Percentiles rank a stretch among this genome's conserved stretches.
Conservation (phyloP, 768 basidiomycete species). For the Xerocomellus amylosporus region DNA sequence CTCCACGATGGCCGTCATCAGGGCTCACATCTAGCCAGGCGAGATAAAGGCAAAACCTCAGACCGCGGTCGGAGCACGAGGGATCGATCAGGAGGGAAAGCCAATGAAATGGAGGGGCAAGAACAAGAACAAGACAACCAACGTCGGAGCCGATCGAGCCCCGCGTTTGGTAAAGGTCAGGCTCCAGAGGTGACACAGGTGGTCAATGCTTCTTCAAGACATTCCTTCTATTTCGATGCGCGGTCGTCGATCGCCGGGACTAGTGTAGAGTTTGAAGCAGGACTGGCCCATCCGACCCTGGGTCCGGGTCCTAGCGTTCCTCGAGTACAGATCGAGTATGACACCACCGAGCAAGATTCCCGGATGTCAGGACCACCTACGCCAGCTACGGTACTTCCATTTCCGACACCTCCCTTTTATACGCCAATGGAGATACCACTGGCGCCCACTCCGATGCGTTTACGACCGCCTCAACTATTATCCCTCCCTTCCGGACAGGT, state of each 20-base stretch:
- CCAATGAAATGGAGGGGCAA: slow-evolving; percentile 1
- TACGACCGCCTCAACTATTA: slow-evolving; percentile 4
- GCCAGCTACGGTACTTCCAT: slow-evolving; percentile 21
- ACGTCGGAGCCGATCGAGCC: slow-evolving; percentile 23
- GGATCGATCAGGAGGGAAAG: slow-evolving; percentile 8
- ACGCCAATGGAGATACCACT: slow-evolving; percentile 26
- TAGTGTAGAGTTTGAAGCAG: neutral
- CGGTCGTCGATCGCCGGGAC: slow-evolving; percentile 1
- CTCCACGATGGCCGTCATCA: slow-evolving; percentile 43
- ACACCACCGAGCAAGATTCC: slow-evolving; percentile 20
- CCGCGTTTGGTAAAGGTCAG: slow-evolving; percentile 2
- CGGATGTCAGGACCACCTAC: slow-evolving; percentile 21
- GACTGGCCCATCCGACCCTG: neutral
- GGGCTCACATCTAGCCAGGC: slow-evolving; percentile 28
- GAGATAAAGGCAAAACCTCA: slow-evolving; percentile 17
- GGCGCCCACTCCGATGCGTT: slow-evolving; percentile 11
- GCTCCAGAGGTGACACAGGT: neutral
- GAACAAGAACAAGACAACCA: slow-evolving; percentile 6
- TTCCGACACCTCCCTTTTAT: slow-evolving; percentile 26
- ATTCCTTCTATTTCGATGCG: slow-evolving; percentile 9
- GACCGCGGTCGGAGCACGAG: slow-evolving; percentile 16
- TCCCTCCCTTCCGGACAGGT: slow-evolving; percentile 5
- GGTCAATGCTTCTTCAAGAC: neutral
- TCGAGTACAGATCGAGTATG: slow-evolving; percentile 23
- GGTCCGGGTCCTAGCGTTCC: slow-evolving; percentile 9